Base-by-base conservation (phyloP, 208 protist species). In the Trypanosoma avium region DNA sequence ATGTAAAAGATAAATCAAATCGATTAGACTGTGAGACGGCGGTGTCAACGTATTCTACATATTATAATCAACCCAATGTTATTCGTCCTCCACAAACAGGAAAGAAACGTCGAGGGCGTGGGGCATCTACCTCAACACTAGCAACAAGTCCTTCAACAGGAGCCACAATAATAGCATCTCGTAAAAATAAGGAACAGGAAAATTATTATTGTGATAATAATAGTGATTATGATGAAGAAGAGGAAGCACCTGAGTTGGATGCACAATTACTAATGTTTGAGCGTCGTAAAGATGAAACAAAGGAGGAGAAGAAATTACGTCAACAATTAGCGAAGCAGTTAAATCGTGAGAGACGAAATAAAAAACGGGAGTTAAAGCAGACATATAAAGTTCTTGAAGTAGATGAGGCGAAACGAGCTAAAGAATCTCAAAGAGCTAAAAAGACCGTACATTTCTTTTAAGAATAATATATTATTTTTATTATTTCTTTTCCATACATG, bases 21-120 rank as follows among this genome's bases (percentile, higher is more conserved):
- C 82, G 76, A 27, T 35, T 93, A 24, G 91, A 97, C 73, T 92
- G 84, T 64, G 91, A 97, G 61, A 97, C 84, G 0, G 88, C 74
- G 17, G 70, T 95, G 15, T 92, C 79, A 47, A 64, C 79, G 10
- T 85, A 84, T 62, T 91, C 84, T 0, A 94, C 81, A 9, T 90
- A 93, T 63, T 90, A 85, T 74, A 94, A 97, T 63, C 91, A 97
- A 56, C 91, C 91, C 12, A 93, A 92, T 58, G 75, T 95, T 3
- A 92, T 97, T 66, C 55, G 73, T n/a, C 73, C 87, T 2, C 73
- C 82, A 0, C 7, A 52, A 7, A 19, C 56, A 63, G 38, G 42
- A 36, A 71, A 58, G 38, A 55, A 66, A 56, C 49, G 36, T 19
- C 71, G 61, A 53, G 68, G 65, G 57, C 17, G 53, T 13, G 67